phyloP scores from a whole-genome alignment of 306 rosid species.

The Fragaria vesca region DNA sequence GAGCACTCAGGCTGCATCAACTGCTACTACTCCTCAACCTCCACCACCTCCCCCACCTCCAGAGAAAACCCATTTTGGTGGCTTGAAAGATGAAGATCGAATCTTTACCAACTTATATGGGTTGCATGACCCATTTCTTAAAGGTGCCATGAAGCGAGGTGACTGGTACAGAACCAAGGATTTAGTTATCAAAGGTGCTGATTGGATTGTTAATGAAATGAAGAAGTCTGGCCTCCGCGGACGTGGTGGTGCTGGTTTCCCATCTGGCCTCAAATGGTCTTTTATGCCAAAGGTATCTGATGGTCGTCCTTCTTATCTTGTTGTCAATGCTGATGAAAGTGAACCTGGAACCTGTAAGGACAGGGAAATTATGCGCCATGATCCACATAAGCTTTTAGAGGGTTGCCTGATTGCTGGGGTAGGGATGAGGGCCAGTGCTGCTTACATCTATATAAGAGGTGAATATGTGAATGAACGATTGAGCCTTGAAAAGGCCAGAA shows the following conservation, averaged over 20 bases:
- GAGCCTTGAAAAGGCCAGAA: constrained; percentile 84
- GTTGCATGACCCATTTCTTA: constrained; percentile 87
- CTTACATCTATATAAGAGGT: constrained; percentile 91
- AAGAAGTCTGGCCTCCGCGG: constrained; percentile 99
- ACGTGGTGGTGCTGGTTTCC: constrained; percentile 99
- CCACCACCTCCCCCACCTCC: constrained; percentile 88
- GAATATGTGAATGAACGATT: constrained; percentile 88
- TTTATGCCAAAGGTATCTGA: constrained; percentile 98
- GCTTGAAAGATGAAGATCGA: constrained; percentile 94
- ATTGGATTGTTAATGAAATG: constrained; percentile 98
- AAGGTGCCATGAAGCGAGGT: constrained; percentile 97
- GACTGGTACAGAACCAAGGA: constrained; percentile 95
- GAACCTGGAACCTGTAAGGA: constrained; percentile 99
- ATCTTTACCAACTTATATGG: constrained; percentile 95
- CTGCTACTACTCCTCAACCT: constrained; percentile 61
- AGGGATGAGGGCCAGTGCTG: constrained; percentile 99
- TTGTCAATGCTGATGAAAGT: constrained; percentile 99
- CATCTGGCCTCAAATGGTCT: constrained; percentile 99
- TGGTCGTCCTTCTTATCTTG: constrained; percentile 99
- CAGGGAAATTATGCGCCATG: constrained; percentile 97
- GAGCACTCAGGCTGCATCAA: constrained; percentile 72
- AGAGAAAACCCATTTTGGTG: constrained; percentile 96
- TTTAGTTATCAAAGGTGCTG: constrained; percentile 83
- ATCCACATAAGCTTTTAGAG: constrained; percentile 89
- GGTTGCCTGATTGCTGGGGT: constrained; percentile 99